These are phyloP conservation scores for Fusarium sp. DNA, from an alignment of 2,329 filamentous ascomycete genomes.

Conservation along the genomic window DNA sequence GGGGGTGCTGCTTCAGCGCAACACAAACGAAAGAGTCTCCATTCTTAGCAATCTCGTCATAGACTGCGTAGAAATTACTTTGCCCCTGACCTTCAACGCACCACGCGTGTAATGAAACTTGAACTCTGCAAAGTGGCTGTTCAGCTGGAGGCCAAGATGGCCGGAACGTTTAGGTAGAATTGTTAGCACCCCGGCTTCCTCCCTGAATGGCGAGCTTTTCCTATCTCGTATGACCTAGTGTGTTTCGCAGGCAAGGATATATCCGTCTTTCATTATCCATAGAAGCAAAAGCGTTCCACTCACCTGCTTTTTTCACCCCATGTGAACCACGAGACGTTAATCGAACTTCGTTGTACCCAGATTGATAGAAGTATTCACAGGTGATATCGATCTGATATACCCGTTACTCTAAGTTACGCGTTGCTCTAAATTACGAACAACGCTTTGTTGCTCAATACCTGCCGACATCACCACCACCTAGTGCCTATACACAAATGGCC, in stretches of 20 bases:
- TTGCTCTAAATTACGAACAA: neutral
- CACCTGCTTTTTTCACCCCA: neutral
- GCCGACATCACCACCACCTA: neutral
- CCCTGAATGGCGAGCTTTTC: neutral
- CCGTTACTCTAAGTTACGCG: neutral
- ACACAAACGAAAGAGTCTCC: neutral
- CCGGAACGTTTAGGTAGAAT: neutral
- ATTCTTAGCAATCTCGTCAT: neutral
- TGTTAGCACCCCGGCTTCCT: neutral
- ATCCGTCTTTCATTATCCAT: constrained; percentile 23
- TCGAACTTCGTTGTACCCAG: neutral
- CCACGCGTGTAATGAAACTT: neutral
- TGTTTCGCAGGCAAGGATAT: constrained; percentile 15
- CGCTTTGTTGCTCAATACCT: neutral
- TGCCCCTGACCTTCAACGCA: neutral
- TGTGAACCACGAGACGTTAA: neutral
- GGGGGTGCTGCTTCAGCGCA: neutral
- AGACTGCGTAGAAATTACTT: neutral
- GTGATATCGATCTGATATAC: neutral
- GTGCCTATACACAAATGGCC: constrained; percentile 10
- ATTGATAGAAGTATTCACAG: neutral
- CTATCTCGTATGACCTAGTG: neutral
- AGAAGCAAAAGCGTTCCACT: neutral
- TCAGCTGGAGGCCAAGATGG: neutral
- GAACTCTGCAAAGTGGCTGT: neutral